These are phyloP conservation scores for Mortierella polycephala DNA, from an alignment of 371 early-diverging fungal genomes.

Conservation along the genomic window DNA sequence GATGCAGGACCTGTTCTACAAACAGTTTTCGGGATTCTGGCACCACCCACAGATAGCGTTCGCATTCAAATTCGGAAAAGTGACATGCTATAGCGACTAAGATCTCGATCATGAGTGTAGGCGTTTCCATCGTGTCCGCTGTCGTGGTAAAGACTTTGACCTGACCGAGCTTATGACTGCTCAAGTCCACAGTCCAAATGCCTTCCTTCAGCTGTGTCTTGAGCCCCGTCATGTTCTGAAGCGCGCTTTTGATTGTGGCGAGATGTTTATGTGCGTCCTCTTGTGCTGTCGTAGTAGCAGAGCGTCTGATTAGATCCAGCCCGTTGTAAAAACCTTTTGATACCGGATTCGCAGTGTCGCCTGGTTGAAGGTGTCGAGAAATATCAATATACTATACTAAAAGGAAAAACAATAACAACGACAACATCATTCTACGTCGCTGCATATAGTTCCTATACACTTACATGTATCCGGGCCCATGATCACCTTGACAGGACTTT, in stretches of 20 bases:
- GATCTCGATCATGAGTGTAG: slow-evolving; percentile 9
- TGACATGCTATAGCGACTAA: slow-evolving; percentile 15
- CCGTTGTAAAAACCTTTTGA: slow-evolving; percentile 3
- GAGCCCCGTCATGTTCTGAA: slow-evolving; percentile 3
- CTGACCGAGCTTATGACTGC: slow-evolving; percentile 15
- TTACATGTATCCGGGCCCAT: background rate
- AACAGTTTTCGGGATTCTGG: slow-evolving; percentile 25
- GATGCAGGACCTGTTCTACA: slow-evolving; percentile 24
- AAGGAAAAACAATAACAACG: background rate
- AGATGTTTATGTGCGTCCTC: background rate
- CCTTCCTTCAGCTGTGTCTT: slow-evolving; percentile 14
- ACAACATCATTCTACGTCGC: background rate
- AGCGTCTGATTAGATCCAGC: slow-evolving; percentile 7
- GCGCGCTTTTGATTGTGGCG: slow-evolving; percentile 1
- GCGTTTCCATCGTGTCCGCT: slow-evolving; percentile 5
- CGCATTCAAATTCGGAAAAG: slow-evolving; percentile 5
- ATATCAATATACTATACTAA: background rate
- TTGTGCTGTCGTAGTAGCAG: background rate
- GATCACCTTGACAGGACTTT: slow-evolving; percentile 12
- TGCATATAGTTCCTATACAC: no score
- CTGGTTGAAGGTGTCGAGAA: background rate
- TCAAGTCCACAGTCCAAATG: slow-evolving; percentile 24
- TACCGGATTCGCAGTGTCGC: background rate
- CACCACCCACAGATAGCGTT: slow-evolving; percentile 35
- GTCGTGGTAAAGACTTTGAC: slow-evolving; percentile 19